Percentiles rank a stretch among this genome's conserved stretches.
Conservation (phyloP, 352 stramenopile species). For the Blastocystis sp. region DNA sequence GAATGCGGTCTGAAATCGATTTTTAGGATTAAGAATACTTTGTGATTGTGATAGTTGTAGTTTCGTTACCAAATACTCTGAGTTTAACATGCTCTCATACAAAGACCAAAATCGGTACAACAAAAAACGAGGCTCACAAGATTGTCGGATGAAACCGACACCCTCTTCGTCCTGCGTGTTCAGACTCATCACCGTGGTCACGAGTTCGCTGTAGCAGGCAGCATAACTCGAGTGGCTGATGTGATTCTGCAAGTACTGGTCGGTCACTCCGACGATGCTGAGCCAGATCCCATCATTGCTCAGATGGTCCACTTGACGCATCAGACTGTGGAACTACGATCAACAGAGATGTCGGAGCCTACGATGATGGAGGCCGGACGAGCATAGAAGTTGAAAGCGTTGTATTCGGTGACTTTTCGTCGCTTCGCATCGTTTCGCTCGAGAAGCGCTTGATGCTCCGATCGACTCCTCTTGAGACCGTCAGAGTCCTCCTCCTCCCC, state of each 20-base stretch:
- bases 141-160: conserved; percentile 20
- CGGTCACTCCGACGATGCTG: background rate
- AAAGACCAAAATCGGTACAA: conserved; percentile 49
- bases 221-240: conserved; percentile 24
- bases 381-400: conserved; percentile 36
- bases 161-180: background rate
- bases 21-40: background rate
- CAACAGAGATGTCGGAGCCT: background rate
- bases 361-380: background rate
- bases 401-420: background rate
- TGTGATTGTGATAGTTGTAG: background rate
- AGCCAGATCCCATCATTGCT: conserved; percentile 31
- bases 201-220: background rate
- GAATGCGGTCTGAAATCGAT: background rate
- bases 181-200: background rate
- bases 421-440: background rate
- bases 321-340: background rate
- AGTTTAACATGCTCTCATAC: conserved; percentile 47
- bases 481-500: background rate
- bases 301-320: background rate
- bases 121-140: conserved; percentile 22
- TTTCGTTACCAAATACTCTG: background rate
- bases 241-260: conserved; percentile 4
- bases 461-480: background rate
- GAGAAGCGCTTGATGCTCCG: background rate